Evolutionary conservation across 345 rosid genomes (phyloP), one percentile per base, ranked within the genome.

Genomic region (Pseudoturritis turrita): DNA sequence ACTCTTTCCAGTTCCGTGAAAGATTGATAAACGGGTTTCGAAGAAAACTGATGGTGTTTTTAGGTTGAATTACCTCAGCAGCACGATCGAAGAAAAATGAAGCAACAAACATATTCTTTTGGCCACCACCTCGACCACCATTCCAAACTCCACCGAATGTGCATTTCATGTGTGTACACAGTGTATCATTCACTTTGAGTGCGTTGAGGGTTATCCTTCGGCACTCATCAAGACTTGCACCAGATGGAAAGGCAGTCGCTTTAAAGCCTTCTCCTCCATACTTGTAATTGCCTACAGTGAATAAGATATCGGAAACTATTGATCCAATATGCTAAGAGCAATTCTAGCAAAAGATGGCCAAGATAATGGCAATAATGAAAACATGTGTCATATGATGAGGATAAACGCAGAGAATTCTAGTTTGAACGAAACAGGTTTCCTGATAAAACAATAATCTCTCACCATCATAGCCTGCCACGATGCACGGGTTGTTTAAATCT

Each of bases 51-150:
- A n/a, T n/a, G n/a, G n/a, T n/a, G n/a, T n/a, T n/a, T n/a, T n/a
- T n/a, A n/a, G n/a, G n/a, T n/a, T n/a, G n/a, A n/a, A n/a, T n/a
- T n/a, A n/a, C n/a, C n/a, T n/a, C n/a, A n/a, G n/a, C n/a, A n/a
- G n/a, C 99, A 74, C 96, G 85, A 80, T 95, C 99, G 37, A 81
- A 95, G 89, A 95, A 95, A 76, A 95, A 95, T 0, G 97, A 95
- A 40, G 99, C 97, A 44, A 95, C 91, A 65, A 95, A 91, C 67
- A 95, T 74, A 72, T 89, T 84, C 81, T 86, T 91, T 70, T 89
- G 97, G 28, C 99, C 99, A 84, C 91, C 97, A 55, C 99, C 97
- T 14, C 96, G 87, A 54, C 99, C 99, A 35, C 99, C 99, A 70
- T 91, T 95, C 99, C 99, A 95, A 43, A 95, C 68, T 43, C 99